Evolutionary conservation across 169 alveolate genomes (phyloP), one percentile per base, ranked within the genome.

Genomic region (Eimeria maxima): DNA sequence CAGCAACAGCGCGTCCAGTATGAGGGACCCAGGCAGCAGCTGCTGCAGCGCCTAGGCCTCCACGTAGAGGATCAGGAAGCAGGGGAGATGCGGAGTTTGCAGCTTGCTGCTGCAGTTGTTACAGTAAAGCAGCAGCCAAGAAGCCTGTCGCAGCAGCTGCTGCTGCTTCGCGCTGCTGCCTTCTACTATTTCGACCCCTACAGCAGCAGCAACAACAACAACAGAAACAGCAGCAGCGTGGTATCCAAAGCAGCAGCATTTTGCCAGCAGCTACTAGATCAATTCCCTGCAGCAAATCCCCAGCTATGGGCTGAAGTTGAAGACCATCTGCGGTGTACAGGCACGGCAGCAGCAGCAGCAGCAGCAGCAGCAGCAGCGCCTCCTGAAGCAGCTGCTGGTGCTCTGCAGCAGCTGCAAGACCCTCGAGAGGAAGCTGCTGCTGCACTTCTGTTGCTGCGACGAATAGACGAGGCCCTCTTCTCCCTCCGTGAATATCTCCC

Each of bases 121-220:
- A 65, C 89, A 16, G 65, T 78, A n/a, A 60, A 42, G 89, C 89
- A 78, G 65, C 89, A 45, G 67, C 89, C 42, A 20, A 60, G 89
- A 50, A 42, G 42, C 89, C 65, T 44, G 65, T 65, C 89, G 45
- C 45, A 78, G 89, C 89, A 78, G 89, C 89, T 78, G 67, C 89
- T 78, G 89, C n/a, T n/a, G n/a, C 89, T 78, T 38, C 89, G 33
- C 13, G 18, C 18, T 53, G 60, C 60, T 53, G 60, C 60, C 6
- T 6, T 13, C 6, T 53, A 8, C 60, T 53, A 53, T 53, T 53
- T 53, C 60, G 6, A 8, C 60, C 18, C 6, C 60, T 13, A 6
- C 60, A 53, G 13, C 60, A 53, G 13, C 60, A 53, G 60, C 60
- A 53, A 13, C 60, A 53, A 13, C 60, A 53, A 13, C 60, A 53